Conservation (phyloP, 495 filamentous ascomycete genomes). For the Xylaria bambusicola region DNA sequence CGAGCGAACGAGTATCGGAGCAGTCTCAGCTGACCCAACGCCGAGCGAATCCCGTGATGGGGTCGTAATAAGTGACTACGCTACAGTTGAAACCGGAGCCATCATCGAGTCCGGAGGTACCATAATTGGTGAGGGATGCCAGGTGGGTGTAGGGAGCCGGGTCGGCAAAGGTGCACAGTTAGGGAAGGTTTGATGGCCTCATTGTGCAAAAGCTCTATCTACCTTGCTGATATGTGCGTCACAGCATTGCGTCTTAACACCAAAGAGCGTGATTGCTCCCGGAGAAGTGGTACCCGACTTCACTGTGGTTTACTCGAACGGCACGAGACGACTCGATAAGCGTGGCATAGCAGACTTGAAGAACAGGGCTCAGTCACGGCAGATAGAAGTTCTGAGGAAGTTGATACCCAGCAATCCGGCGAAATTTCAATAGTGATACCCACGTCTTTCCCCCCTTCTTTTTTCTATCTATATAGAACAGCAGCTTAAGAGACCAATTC, state of each 20-base stretch:
- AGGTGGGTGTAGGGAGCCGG: constrained; percentile 61
- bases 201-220: neutral
- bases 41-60: constrained; percentile 33
- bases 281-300: constrained; percentile 62
- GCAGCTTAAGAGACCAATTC: too few species aligned
- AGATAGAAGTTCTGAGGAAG: constrained; percentile 63
- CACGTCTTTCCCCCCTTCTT: neutral
- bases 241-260: constrained; percentile 57
- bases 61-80: constrained; percentile 58
- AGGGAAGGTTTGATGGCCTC: constrained; percentile 57
- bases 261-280: constrained; percentile 51
- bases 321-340: constrained; percentile 56
- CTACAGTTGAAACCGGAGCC: constrained; percentile 62
- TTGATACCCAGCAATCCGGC: constrained; percentile 63
- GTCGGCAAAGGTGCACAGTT: constrained; percentile 64
- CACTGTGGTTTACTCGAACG: constrained; percentile 66
- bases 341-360: constrained; percentile 56
- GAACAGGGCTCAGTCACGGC: constrained; percentile 57
- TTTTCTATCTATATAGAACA: too few species aligned
- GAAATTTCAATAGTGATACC: constrained; percentile 53
- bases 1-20: constrained; percentile 68
- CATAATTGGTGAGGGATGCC: constrained; percentile 61
- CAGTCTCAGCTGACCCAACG: constrained; percentile 38
- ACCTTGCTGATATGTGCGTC: neutral
- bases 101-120: constrained; percentile 61